A percentile compares a stretch with the other conserved stretches of the same genome.
These are phyloP conservation scores for Colletotrichum siamense DNA, from an alignment of 2,329 filamentous ascomycete species.

Conservation along the genomic window DNA sequence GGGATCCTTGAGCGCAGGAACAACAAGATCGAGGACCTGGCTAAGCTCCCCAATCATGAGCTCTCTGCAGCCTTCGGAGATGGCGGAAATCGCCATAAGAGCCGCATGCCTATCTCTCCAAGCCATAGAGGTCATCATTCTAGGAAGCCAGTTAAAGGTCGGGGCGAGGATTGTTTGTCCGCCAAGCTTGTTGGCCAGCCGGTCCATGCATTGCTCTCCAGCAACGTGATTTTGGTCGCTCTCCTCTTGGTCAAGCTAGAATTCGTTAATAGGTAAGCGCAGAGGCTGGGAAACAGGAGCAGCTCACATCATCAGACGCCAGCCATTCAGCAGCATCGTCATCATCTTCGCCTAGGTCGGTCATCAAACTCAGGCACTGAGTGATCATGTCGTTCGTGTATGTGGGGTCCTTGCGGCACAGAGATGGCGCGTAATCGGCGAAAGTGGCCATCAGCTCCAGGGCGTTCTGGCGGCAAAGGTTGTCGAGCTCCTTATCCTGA, in stretches of 20 bases:
- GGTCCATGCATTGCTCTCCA: constrained; percentile 98
- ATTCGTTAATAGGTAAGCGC: constrained; percentile 29
- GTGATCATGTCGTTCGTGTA: constrained; percentile 98
- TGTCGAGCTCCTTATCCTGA: constrained; percentile 92
- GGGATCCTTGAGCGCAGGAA: constrained; percentile 86
- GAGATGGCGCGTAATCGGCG: constrained; percentile 89
- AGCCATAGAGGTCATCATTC: constrained; percentile 94
- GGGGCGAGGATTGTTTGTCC: constrained; percentile 91
- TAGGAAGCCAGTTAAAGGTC: constrained; percentile 94
- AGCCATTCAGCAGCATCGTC: constrained; percentile 97
- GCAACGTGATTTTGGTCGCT: constrained; percentile 97
- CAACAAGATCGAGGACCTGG: constrained; percentile 93
- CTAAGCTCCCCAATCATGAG: constrained; percentile 94
- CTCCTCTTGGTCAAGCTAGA: constrained; percentile 87
- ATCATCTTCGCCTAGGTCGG: constrained; percentile 91
- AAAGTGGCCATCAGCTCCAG: constrained; percentile 98
- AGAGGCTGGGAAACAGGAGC: not conserved
- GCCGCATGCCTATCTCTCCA: constrained; percentile 97
- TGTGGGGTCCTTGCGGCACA: constrained; percentile 92
- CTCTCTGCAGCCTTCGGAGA: constrained; percentile 95
- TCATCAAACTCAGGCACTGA: constrained; percentile 97
- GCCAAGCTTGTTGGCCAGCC: constrained; percentile 94
- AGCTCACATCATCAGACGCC: constrained; percentile 81
- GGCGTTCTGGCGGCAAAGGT: constrained; percentile 90
- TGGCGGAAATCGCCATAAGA: constrained; percentile 98